Conservation (phyloP, 2,329 filamentous ascomycete species). For the Tolypocladium amazonense region DNA sequence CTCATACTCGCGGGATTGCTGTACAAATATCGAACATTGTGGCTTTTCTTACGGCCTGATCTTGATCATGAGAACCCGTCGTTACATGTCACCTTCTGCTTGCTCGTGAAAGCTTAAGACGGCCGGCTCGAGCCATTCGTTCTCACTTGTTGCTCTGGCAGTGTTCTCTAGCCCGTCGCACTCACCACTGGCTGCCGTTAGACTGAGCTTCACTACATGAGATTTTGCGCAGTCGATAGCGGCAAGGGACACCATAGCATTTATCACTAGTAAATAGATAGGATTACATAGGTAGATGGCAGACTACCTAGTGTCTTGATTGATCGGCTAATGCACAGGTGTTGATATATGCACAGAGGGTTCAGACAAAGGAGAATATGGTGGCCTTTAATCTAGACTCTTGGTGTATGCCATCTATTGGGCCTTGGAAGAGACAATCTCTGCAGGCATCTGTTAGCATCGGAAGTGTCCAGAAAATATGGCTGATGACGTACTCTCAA, state of each 20-base stretch:
- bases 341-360: constrained; percentile 44
- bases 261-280: not conserved
- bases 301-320: constrained; percentile 21
- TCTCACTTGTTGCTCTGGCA: no score
- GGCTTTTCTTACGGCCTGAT: not conserved
- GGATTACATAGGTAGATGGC: not conserved
- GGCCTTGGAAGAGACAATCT: constrained; percentile 52
- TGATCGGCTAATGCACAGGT: constrained; percentile 52
- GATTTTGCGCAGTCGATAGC: no score
- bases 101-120: not conserved
- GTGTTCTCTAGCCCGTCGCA: not conserved
- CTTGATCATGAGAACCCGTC: not conserved
- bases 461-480: not conserved
- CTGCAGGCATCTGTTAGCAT: constrained; percentile 31
- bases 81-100: not conserved
- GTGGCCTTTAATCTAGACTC: constrained; percentile 24
- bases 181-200: not conserved
- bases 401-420: constrained; percentile 40
- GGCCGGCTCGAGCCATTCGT: not conserved
- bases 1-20: not conserved
- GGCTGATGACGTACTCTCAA: constrained; percentile 64
- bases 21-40: not conserved
- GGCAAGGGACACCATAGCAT: not conserved
- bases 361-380: constrained; percentile 40
- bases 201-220: not conserved